Conservation (phyloP, 768 basidiomycete genomes). For the Sporobolomyces phaffii region DNA sequence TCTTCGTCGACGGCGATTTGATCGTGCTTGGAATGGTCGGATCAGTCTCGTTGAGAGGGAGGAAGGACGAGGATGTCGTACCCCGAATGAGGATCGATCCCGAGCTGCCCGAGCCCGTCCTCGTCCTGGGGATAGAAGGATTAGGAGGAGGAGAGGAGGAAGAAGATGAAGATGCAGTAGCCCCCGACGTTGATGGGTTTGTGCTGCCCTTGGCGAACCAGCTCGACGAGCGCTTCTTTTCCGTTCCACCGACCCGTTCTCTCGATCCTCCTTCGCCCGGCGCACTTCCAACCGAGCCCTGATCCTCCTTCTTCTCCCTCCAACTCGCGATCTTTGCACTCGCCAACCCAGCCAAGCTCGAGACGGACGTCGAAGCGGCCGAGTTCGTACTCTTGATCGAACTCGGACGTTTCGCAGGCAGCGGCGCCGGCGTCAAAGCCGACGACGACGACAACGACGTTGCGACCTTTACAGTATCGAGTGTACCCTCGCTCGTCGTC, state of each 20-base stretch:
- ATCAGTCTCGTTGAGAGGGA: not conserved
- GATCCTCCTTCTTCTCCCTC: slow-evolving; percentile 15
- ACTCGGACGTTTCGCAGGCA: not conserved
- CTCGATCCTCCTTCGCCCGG: not conserved
- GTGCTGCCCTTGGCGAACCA: slow-evolving; percentile 20
- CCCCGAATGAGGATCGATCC: not conserved
- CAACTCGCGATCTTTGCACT: slow-evolving; percentile 14
- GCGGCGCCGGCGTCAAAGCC: too few species aligned
- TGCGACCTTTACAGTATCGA: too few species aligned
- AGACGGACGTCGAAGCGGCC: slow-evolving; percentile 7
- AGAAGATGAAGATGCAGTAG: not conserved
- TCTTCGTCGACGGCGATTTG: not conserved
- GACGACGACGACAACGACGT: too few species aligned
- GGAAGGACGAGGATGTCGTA: not conserved
- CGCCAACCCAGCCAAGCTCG: slow-evolving; percentile 12
- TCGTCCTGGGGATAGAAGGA: too few species aligned
- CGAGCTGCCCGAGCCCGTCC: not conserved
- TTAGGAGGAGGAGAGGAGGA: not conserved
- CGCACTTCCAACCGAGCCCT: not conserved
- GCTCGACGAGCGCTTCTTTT: slow-evolving; percentile 6
- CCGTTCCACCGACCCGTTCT: not conserved
- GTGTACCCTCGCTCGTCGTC: too few species aligned
- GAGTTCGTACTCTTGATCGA: slow-evolving; percentile 1
- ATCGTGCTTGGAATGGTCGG: not conserved
- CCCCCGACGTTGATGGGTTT: not conserved